These are phyloP conservation scores for Eucalyptus sp. DNA, from an alignment of 345 rosid species.

Conservation along the genomic window DNA sequence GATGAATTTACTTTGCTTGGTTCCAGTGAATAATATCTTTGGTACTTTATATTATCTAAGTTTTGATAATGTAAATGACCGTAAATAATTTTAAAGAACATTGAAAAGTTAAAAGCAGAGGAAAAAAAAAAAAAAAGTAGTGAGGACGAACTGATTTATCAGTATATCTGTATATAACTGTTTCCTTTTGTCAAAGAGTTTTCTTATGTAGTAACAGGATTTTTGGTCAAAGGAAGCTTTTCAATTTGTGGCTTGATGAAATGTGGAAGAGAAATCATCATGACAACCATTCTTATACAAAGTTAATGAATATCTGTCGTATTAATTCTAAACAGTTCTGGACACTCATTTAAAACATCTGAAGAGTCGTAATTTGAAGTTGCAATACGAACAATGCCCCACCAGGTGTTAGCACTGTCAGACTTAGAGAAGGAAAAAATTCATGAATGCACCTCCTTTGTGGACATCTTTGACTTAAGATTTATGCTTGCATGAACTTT, in stretches of 20 bases:
- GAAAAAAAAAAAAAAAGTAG: background rate
- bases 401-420: background rate
- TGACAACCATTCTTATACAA: background rate
- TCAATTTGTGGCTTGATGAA: background rate
- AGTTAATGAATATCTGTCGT: background rate
- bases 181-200: background rate
- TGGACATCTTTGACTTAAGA: background rate
- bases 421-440: background rate
- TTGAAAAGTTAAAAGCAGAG: background rate
- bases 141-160: background rate
- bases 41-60: background rate
- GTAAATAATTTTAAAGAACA: background rate
- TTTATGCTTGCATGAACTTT: background rate
- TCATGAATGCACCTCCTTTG: background rate
- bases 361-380: background rate
- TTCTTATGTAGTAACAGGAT: background rate
- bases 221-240: background rate
- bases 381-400: background rate
- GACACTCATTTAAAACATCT: background rate
- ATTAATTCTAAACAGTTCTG: background rate
- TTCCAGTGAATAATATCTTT: background rate
- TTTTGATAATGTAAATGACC: background rate
- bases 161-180: background rate
- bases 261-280: background rate
- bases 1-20: background rate